Evolutionary conservation across 1,284 basidiomycete species (phyloP).

Genomic region (Baeospora myosura): DNA sequence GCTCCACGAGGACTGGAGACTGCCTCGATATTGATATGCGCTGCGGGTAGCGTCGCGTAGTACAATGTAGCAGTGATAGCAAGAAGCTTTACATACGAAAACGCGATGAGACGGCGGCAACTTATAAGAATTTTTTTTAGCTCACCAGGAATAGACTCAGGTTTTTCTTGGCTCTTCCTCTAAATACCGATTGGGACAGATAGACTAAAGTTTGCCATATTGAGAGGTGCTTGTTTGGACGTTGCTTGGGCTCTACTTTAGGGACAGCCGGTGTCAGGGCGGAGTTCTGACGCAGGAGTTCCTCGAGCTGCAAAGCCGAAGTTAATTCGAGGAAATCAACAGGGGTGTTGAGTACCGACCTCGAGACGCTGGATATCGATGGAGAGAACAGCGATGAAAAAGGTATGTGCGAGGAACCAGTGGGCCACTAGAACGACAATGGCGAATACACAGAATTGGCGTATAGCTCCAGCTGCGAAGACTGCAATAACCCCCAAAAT

Average conservation of each 20-base stretch:
- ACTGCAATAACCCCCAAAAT: constrained; percentile 77
- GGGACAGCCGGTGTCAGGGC: constrained; percentile 36
- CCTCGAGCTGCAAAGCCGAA: constrained; percentile 51
- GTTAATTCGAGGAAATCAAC: constrained; percentile 4
- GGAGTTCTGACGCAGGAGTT: constrained; percentile 66
- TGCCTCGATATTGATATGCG: constrained; percentile 17
- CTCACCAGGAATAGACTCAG: constrained; percentile 74
- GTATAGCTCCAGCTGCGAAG: constrained; percentile 75
- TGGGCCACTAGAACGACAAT: constrained; percentile 92
- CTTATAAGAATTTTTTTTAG: constrained; percentile 2
- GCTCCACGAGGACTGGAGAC: constrained; percentile 24
- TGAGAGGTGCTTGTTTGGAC: constrained; percentile 28
- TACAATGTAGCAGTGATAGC: constrained; percentile 69
- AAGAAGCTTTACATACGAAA: constrained; percentile 45
- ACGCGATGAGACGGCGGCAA: background rate
- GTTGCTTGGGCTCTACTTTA: constrained; percentile 20
- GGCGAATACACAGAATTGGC: constrained; percentile 91
- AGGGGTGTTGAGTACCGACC: constrained; percentile 34
- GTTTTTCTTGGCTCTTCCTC: constrained; percentile 72
- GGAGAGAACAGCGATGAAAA: constrained; percentile 84
- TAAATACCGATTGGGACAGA: constrained; percentile 43
- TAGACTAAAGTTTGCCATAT: constrained; percentile 38
- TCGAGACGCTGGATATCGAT: constrained; percentile 89
- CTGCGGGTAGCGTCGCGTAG: constrained; percentile 52
- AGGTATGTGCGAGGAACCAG: constrained; percentile 91